Conservation (phyloP, 345 rosid species). For the Hypericum androsaemum region DNA sequence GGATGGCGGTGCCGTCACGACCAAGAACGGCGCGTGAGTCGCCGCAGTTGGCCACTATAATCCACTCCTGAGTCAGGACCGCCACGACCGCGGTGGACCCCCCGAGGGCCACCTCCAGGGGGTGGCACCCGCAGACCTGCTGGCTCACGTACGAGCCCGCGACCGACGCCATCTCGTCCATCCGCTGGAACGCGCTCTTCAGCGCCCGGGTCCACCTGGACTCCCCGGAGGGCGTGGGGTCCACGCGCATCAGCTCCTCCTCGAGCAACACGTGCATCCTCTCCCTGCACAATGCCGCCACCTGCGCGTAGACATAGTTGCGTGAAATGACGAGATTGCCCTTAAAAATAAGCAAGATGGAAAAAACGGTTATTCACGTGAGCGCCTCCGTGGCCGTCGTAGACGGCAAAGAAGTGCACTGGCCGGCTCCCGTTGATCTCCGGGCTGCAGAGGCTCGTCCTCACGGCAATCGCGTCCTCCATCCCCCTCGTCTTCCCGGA, state of each 20-base stretch:
- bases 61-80: conserved; percentile 23
- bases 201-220: conserved; percentile 2
- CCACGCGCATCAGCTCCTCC: conserved; percentile 36
- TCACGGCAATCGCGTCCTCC: conserved; percentile 47
- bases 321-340: conserved; percentile 13
- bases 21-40: conserved; percentile 66
- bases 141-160: conserved; percentile 30
- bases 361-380: conserved; percentile 17
- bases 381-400: conserved; percentile 80
- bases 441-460: conserved; percentile 36
- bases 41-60: conserved; percentile 52
- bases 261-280: conserved; percentile 37
- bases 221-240: neutral
- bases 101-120: conserved; percentile 27
- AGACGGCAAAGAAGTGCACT: conserved; percentile 71
- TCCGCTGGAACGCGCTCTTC: conserved; percentile 10
- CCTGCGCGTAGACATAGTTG: conserved; percentile 26
- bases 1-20: conserved; percentile 35
- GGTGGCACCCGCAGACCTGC: conserved; percentile 30
- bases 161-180: conserved; percentile 36
- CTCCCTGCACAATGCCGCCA: conserved; percentile 37
- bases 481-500: conserved; percentile 49
- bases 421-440: conserved; percentile 33
- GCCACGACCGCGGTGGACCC: conserved; percentile 55
- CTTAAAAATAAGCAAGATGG: neutral